phyloP scores from a whole-genome alignment of 257 asterid species.

The Ocimum tenuiflorum region DNA sequence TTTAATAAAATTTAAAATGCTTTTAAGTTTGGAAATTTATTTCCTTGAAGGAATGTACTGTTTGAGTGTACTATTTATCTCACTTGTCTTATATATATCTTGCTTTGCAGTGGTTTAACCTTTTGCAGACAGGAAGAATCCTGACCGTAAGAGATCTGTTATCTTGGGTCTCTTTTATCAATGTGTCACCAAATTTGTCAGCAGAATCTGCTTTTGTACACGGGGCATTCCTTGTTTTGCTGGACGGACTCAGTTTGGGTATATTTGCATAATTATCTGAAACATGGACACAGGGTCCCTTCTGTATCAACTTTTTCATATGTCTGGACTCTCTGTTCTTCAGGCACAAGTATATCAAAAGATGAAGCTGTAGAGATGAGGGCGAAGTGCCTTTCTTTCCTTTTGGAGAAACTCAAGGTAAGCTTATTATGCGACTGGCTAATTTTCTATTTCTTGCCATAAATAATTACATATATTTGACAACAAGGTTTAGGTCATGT shows the following conservation, averaged over 20 bases:
- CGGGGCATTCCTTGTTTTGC: slow-evolving; percentile 77
- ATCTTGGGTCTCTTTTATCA: slow-evolving; percentile 84
- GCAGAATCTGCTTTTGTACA: slow-evolving; percentile 70
- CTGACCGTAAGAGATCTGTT: slow-evolving; percentile 91
- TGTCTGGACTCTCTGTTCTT: slow-evolving; percentile 15
- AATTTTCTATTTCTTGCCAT: background rate
- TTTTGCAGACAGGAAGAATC: slow-evolving; percentile 61
- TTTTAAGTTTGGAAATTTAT: background rate
- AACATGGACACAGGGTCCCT: background rate
- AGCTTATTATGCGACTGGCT: background rate
- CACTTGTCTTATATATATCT: slow-evolving; percentile 13
- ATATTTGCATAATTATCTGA: slow-evolving; percentile 3
- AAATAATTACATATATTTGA: background rate
- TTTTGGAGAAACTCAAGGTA: slow-evolving; percentile 69
- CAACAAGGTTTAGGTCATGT: background rate
- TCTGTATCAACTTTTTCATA: background rate
- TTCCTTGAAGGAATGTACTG: slow-evolving; percentile 5
- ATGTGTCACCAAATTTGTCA: slow-evolving; percentile 43
- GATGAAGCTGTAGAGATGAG: slow-evolving; percentile 66
- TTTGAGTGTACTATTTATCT: background rate
- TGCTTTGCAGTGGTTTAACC: slow-evolving; percentile 85
- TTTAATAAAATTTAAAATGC: background rate
- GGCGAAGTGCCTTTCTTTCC: slow-evolving; percentile 57
- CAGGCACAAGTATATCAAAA: slow-evolving; percentile 78
- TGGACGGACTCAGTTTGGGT: slow-evolving; percentile 88